Evolutionary conservation across 1,139 yeast genomes (phyloP).

Genomic region (Candida neerlandica): DNA sequence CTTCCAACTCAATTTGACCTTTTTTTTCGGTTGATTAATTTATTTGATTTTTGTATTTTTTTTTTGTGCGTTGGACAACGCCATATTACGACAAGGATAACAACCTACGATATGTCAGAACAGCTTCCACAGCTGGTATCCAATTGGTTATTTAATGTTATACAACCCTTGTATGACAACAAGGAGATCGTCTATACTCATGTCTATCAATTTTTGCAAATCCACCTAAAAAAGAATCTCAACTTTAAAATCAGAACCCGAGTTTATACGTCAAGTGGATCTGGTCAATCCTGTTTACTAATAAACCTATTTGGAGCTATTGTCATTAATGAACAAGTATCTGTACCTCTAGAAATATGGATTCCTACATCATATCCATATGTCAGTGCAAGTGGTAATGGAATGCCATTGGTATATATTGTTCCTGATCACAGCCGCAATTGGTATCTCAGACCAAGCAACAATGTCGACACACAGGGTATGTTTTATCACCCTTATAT

Average conservation of each 20-base stretch:
- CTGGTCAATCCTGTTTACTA: constrained; percentile 62
- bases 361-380: constrained; percentile 71
- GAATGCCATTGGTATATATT: constrained; percentile 65
- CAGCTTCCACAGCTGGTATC: constrained; percentile 39
- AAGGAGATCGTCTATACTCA: constrained; percentile 62
- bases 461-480: constrained; percentile 75
- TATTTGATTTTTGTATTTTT: background rate
- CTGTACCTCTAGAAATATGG: constrained; percentile 76
- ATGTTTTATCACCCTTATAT: constrained; percentile 70
- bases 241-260: constrained; percentile 67
- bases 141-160: constrained; percentile 47
- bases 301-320: constrained; percentile 66
- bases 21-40: constrained; percentile 5
- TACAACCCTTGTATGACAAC: constrained; percentile 54
- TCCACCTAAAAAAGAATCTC: constrained; percentile 39
- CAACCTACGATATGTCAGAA: background rate
- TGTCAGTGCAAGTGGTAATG: constrained; percentile 25
- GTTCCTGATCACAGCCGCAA: constrained; percentile 48
- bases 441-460: constrained; percentile 55
- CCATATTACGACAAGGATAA: background rate
- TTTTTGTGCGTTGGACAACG: background rate
- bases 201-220: constrained; percentile 53
- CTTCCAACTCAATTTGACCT: constrained; percentile 4
- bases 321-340: constrained; percentile 31
- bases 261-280: constrained; percentile 57